Conservation (phyloP, 179 eudicot genomes). For the Heliamphora pulchella region DNA sequence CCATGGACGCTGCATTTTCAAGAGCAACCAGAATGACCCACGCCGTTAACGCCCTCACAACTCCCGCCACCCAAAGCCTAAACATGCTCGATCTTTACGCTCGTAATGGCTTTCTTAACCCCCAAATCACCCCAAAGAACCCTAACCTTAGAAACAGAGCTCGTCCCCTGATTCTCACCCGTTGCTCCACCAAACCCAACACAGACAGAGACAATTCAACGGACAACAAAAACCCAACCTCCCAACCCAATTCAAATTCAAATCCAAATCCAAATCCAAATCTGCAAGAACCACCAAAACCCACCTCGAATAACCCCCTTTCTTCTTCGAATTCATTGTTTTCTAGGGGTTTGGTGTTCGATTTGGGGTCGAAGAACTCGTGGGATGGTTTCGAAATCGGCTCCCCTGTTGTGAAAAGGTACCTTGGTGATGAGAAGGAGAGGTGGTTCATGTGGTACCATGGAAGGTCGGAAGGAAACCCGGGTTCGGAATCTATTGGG, state of each 20-base stretch:
- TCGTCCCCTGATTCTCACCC: conserved; percentile 22
- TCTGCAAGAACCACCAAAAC: conserved; percentile 15
- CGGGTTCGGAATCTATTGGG: conserved; percentile 41
- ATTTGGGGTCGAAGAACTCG: conserved; percentile 41
- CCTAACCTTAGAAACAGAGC: conserved; percentile 21
- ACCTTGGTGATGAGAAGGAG: conserved; percentile 68
- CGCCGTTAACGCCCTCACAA: conserved; percentile 22
- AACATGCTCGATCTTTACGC: conserved; percentile 17
- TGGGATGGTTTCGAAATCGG: conserved; percentile 73
- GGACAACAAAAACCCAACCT: conserved; percentile 24
- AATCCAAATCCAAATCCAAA: conserved; percentile 18
- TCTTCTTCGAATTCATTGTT: conserved; percentile 26
- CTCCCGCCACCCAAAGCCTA: conserved; percentile 16
- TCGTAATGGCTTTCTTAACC: conserved; percentile 16
- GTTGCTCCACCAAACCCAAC: conserved; percentile 48
- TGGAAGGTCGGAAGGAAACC: conserved; percentile 39
- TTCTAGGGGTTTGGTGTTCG: conserved; percentile 61
- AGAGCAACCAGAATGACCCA: conserved; percentile 21
- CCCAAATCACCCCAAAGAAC: conserved; percentile 20
- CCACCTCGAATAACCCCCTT: conserved; percentile 20
- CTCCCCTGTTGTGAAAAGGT: conserved; percentile 78
- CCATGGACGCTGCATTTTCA: conserved; percentile 24
- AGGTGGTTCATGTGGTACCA: conserved; percentile 92
- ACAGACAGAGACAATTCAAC: conserved; percentile 34
- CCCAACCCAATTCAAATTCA: conserved; percentile 6